These are phyloP conservation scores for Nicotiana rustica DNA, from an alignment of 305 asterid species.

Conservation along the genomic window DNA sequence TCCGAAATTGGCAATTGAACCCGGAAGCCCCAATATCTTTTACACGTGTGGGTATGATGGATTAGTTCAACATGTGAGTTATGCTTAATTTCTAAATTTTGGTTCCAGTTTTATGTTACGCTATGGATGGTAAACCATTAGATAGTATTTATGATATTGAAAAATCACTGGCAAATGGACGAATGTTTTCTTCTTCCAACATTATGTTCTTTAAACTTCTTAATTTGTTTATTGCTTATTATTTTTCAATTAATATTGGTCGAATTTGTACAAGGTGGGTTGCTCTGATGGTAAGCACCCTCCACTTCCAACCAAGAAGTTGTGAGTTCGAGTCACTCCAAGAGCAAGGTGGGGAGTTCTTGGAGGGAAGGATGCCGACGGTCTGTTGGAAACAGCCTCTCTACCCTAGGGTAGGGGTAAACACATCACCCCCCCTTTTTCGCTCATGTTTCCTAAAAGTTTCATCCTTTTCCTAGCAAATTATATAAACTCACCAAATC, in stretches of 20 bases:
- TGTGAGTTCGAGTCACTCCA: no score
- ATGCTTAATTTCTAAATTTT: background rate
- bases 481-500: no score
- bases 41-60: slow-evolving; percentile 85
- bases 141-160: background rate
- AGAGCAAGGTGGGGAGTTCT: no score
- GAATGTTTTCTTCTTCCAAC: background rate
- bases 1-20: slow-evolving; percentile 81
- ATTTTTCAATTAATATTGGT: background rate
- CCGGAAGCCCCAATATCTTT: slow-evolving; percentile 73
- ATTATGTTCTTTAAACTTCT: background rate
- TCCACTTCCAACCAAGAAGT: no score
- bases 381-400: no score
- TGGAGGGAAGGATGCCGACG: no score
- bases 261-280: no score
- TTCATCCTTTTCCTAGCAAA: no score
- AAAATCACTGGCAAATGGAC: background rate
- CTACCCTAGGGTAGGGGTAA: no score
- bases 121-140: background rate
- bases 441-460: no score
- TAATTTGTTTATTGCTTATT: background rate
- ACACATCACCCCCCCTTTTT: no score
- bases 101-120: background rate
- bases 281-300: no score
- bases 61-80: slow-evolving; percentile 80